These are phyloP conservation scores for Ilex asprella DNA, from an alignment of 257 asterid genomes.

Conservation along the genomic window DNA sequence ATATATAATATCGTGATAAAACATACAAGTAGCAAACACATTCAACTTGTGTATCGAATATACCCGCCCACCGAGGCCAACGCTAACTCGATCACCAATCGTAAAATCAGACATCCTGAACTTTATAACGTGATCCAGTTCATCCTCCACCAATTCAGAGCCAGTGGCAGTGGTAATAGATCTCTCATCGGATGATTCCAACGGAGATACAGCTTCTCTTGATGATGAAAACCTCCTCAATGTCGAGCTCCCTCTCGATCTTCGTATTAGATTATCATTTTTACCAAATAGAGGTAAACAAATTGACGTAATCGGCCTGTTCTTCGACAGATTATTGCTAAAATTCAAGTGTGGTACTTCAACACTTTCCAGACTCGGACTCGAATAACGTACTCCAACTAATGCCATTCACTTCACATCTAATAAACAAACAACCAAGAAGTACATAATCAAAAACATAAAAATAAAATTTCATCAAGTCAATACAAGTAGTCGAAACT, in stretches of 20 bases:
- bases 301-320: conserved; percentile 8
- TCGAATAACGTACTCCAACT: conserved; percentile 43
- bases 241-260: conserved; percentile 2
- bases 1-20: too few species aligned
- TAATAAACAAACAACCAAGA: too few species aligned
- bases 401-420: conserved; percentile 33
- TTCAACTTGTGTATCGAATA: neutral
- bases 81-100: conserved; percentile 66
- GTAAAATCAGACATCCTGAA: conserved; percentile 79
- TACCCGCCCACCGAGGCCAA: conserved; percentile 81
- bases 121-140: conserved; percentile 76
- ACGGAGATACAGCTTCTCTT: conserved; percentile 26
- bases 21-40: too few species aligned
- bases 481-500: too few species aligned
- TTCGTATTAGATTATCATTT: conserved; percentile 8
- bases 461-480: too few species aligned
- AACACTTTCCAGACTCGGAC: conserved; percentile 41
- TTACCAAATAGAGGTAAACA: conserved; percentile 19
- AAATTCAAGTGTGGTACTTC: conserved; percentile 31
- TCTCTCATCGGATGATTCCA: conserved; percentile 31
- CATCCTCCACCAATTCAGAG: conserved; percentile 34
- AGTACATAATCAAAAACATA: too few species aligned
- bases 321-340: conserved; percentile 23
- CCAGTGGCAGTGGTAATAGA: conserved; percentile 27
- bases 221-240: conserved; percentile 35